phyloP scores from a whole-genome alignment of 768 basidiomycete species.

The Amanita inopinata region DNA sequence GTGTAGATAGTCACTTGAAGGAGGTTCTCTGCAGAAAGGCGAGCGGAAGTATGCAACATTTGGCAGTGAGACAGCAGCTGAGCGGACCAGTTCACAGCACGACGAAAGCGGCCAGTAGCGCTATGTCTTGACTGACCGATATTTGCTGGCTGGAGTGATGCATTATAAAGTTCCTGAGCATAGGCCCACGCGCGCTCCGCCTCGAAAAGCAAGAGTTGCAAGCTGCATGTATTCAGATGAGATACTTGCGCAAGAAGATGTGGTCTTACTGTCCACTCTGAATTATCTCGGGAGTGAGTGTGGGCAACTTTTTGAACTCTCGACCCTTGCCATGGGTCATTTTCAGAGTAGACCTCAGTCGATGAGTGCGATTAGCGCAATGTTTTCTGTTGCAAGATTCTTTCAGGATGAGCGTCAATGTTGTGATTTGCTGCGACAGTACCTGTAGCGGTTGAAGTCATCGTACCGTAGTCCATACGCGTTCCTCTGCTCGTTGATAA shows the following conservation, averaged over 20 bases:
- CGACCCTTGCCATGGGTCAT: constrained; percentile 83
- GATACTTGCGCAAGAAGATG: constrained; percentile 9
- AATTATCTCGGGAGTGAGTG: constrained; percentile 54
- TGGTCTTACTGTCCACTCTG: constrained; percentile 75
- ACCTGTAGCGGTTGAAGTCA: constrained; percentile 84
- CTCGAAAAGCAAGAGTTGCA: constrained; percentile 81
- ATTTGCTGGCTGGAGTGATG: constrained; percentile 42
- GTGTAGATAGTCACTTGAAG: constrained; percentile 72
- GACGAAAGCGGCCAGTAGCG: constrained; percentile 72
- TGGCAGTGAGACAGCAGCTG: constrained; percentile 70
- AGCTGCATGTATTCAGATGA: constrained; percentile 28
- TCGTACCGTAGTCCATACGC: constrained; percentile 88
- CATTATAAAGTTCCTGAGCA: constrained; percentile 64
- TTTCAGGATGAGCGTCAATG: too few species aligned
- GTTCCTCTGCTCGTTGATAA: constrained; percentile 82
- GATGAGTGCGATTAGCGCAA: constrained; percentile 84
- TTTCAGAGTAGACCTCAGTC: constrained; percentile 74
- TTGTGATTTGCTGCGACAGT: not conserved
- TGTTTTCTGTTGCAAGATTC: constrained; percentile 54
- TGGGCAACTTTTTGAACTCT: constrained; percentile 79
- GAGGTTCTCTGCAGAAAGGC: constrained; percentile 47
- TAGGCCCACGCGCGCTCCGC: constrained; percentile 90
- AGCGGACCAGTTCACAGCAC: constrained; percentile 70
- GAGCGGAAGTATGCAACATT: constrained; percentile 40
- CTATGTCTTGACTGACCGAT: constrained; percentile 51